Evolutionary conservation across 805 yeast genomes (phyloP), one percentile per base, ranked within the genome.

Genomic region (Candida stauntonica): DNA sequence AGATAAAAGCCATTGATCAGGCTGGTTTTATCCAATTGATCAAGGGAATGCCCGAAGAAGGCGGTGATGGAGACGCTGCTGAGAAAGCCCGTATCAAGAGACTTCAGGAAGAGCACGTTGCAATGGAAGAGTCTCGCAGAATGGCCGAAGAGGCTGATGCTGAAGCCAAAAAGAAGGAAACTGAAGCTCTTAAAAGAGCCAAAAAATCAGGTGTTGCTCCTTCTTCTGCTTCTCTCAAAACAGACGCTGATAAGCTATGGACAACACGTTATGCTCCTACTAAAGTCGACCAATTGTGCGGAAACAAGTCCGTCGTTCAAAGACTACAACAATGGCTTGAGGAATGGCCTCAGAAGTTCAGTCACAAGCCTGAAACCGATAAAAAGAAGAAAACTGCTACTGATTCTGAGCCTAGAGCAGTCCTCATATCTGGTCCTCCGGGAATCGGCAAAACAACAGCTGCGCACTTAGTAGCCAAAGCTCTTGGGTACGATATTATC

Each of bases 251-350:
- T 38, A 81, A 81, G 51, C 64, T 93, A 41, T 93, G 99, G 99
- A 93, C 99, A 0, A 82, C 77, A 4, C 87, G 79, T 58, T 86
- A 93, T 61, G 98, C 98, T 0, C 99, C 99, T 8, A 73, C 77
- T 1, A 69, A 70, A 26, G 44, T 83, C 32, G 66, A 68, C 28
- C 96, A 91, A 48, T 76, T 93, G 18, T 89, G 97, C 63, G 99
- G 99, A 44, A 89, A 89, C 59, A 87, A 86, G 59, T 77, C 85
- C 3, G 76, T 77, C 40, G 81, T 93, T 12, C 65, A 67, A 16
- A 77, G 77, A 54, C 66, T 93, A 33, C 68, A 70, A 28, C 68
- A 57, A 30, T 93, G 99, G 99, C 68, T 93, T 16, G 58, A 61
- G 13, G 72, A 75, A 52, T 93, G 98, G 97, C 77, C 77, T 39